Base-by-base conservation (phyloP, 768 basidiomycete genomes). In the Leucocoprinus leucothites region DNA sequence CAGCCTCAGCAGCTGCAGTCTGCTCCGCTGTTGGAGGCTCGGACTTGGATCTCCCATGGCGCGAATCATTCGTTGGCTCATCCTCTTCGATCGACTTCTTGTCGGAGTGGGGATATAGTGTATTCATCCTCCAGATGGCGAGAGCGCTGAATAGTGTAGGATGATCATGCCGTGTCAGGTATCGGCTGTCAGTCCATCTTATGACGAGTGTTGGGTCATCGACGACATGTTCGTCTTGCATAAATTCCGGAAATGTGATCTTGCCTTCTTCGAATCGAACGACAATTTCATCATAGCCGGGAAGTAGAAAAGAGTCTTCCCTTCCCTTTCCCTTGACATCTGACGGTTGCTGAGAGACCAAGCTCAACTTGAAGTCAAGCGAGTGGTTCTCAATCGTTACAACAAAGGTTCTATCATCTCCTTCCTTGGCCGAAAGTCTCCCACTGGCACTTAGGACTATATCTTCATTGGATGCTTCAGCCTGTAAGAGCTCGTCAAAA, bases 111-210 rank as follows among this genome's bases (percentile, higher is more conserved):
- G 67, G 60, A 45, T 64, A 60, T 7, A 77, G 54, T 11, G 76
- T 71, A 3, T 73, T 70, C 22, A 75, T 66, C 48, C 94, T 85
- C 81, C 92, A 96, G 18, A 81, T 63, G 7, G 76, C 74, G 3
- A 98, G 79, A 0, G 89, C 85, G 34, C 82, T 79, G 74, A 94
- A 82, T 24, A 95, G 76, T 0, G 87, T 85, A 0, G 89, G 88
- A 2, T 78, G 82, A 62, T 91, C 89, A 38, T 75, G 71, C 58
- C 85, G 85, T n/a, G 86, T 87, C 51, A 94, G 84, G 66, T 89
- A 94, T 60, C 79, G 77, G 11, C 54, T 54, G 9, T 76, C 80
- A 38, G 78, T 76, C 85, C 91, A 95, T 57, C 82, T 77, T 48
- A 95, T 80, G 2, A 93, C 88, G 35, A 96, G 76, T 25, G 79